A percentile compares a stretch with the other conserved stretches of the same genome.
Conservation (phyloP, 169 alveolate genomes). For the Hepatocystis sp. region DNA sequence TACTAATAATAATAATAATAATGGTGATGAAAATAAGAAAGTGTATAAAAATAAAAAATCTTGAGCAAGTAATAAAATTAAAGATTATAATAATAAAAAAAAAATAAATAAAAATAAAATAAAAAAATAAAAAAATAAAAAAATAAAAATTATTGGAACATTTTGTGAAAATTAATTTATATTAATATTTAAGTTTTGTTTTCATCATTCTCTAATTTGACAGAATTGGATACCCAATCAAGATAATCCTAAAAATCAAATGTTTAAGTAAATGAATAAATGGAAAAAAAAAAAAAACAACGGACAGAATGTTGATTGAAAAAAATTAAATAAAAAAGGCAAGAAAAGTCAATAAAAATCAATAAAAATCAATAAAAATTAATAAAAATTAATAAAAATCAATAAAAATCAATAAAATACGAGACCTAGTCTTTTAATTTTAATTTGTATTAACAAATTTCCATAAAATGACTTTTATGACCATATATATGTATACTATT, state of each 20-base stretch:
- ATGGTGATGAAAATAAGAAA: too few species aligned
- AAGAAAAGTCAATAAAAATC: too few species aligned
- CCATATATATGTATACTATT: too few species aligned
- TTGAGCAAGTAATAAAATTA: not conserved
- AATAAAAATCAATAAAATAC: too few species aligned
- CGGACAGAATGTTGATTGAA: not conserved
- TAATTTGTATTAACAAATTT: too few species aligned
- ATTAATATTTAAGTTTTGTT: not conserved
- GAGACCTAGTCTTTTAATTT: too few species aligned
- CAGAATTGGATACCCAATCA: slow-evolving; percentile 44
- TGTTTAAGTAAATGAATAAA: too few species aligned
- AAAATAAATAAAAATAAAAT: not conserved
- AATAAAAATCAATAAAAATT: too few species aligned
- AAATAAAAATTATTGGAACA: not conserved
- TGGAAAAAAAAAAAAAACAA: slow-evolving; percentile 1
- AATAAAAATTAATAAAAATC: too few species aligned
- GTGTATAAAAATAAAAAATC: not conserved
- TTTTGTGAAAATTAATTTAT: not conserved
- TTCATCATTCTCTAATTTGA: slow-evolving; percentile 14
- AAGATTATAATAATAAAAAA: not conserved
- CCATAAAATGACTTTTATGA: too few species aligned
- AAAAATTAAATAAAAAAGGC: not conserved
- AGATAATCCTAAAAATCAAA: slow-evolving; percentile 67
- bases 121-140: slow-evolving; percentile 5
- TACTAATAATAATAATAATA: too few species aligned